Evolutionary conservation across 1,284 basidiomycete genomes (phyloP), one percentile per base, ranked within the genome.

Genomic region (Rhodotorula sp.): DNA sequence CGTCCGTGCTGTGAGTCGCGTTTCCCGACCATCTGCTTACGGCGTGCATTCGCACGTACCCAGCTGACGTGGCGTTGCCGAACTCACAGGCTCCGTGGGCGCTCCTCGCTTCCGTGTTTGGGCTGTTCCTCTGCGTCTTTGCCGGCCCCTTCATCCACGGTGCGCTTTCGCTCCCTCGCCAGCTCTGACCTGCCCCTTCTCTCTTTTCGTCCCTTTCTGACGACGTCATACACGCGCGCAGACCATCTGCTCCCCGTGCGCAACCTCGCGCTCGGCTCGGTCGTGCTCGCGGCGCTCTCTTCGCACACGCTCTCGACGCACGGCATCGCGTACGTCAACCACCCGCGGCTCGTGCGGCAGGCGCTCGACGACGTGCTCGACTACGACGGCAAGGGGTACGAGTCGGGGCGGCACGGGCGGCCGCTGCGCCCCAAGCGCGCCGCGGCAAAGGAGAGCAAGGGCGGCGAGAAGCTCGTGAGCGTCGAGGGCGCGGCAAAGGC

Each of bases 271-370:
- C 93, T 92, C 90, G 83, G 91, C 78, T 80, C 85, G 61, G 79
- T 95, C 53, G 84, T 90, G 66, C 34, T 76, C 46, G 25, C 73
- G 60, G 78, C 85, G 54, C 69, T 88, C 70, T 85, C 91, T 17
- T 81, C 89, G 70, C 75, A 84, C 59, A 91, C 91, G 82, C 90
- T 96, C 77, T 80, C 91, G 82, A 83, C 88, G 56, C 88, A 96
- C 80, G 90, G 90, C 54, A 87, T 93, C 75, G 87, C 90, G 75
- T 97, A 95, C 80, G 94, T 99, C 72, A 88, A 91, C 34, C 96
- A 93, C 90, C 97, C 96, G n/a, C 88, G 90, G 34, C 86, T 99
- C 67, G 61, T 61, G n/a, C 60, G 59, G 23, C 88, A 91, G 75
- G 90, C 93, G 5, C 89, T 91, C 17, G 89, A 89, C 67, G 91